Base-by-base conservation (phyloP, 352 stramenopile genomes). In the Aphanomyces astaci region DNA sequence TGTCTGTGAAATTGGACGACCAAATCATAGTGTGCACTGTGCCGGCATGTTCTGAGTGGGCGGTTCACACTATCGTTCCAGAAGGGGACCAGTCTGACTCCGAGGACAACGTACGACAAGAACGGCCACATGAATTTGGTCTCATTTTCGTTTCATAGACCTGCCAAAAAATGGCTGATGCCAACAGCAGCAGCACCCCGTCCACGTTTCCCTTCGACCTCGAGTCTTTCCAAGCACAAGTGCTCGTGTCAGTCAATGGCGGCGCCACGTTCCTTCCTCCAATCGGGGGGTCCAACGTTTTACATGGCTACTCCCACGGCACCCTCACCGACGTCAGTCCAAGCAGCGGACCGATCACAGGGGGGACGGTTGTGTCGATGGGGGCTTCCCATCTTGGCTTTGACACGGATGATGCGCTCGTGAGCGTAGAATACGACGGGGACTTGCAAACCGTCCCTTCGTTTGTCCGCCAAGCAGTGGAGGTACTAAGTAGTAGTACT, bases 181-280 rank as follows among this genome's bases (percentile, higher is more conserved):
- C 9, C 30, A 22, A 19, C 56, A 24, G n/a, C n/a, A n/a, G n/a
- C n/a, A 17, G 28, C 19, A 55, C 25, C 7, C 31, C 2, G 22
- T 32, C 36, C 15, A 53, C 33, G 56, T 51, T 28, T 48, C 56
- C 46, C 27, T 30, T 22, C 4, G 36, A 65, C 3, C 13, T n/a
- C 10, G 22, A 49, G 36, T 72, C 73, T 0, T 81, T 83, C 64
- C 5, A 53, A 39, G 65, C 75, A 28, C 53, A 77, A 22, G 13
- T 91, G 0, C 64, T 52, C 3, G 64, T 91, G 22, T 86, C 81
- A 0, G 78, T 91, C 74, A 84, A 88, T 66, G 57, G 65, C 22
- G 75, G 75, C 0, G 73, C 73, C 49, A 78, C 62, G 5, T 76
- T 74, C 11, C 25, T 87, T 5, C 72, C 75, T 9, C 59, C 56